A percentile compares a stretch with the other conserved stretches of the same genome.
Conservation (phyloP, 2,329 filamentous ascomycete species). For the Neoarthrinium moseri region DNA sequence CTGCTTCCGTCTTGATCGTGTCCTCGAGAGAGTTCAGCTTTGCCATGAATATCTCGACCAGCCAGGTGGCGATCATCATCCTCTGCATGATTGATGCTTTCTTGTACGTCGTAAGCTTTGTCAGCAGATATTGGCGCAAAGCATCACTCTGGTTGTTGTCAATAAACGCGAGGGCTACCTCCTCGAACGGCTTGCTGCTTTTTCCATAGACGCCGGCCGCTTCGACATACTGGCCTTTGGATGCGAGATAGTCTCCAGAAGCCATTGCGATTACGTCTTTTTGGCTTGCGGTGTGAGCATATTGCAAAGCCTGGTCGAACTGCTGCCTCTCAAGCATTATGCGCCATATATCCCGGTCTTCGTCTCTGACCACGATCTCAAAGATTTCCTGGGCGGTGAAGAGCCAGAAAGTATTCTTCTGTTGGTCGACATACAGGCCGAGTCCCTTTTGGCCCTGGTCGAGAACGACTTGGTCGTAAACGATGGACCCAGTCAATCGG, state of each 20-base stretch:
- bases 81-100: conserved; percentile 88
- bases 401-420: conserved; percentile 97
- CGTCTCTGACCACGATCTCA: conserved; percentile 86
- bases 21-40: conserved; percentile 95
- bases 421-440: conserved; percentile 84
- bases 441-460: conserved; percentile 76
- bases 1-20: conserved; percentile 84
- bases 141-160: conserved; percentile 90
- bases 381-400: conserved; percentile 91
- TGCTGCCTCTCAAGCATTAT: conserved; percentile 85
- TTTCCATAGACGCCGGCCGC: conserved; percentile 89
- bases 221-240: conserved; percentile 78
- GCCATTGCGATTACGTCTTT: conserved; percentile 90
- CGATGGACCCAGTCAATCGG: conserved; percentile 77
- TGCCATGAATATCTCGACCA: conserved; percentile 95
- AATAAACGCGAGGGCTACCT: conserved; percentile 88
- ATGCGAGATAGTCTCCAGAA: conserved; percentile 84
- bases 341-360: conserved; percentile 91
- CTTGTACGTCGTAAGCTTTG: conserved; percentile 79
- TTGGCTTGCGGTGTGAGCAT: conserved; percentile 76
- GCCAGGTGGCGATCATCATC: conserved; percentile 92
- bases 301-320: conserved; percentile 84
- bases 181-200: conserved; percentile 95
- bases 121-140: conserved; percentile 81
- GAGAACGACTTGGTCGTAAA: conserved; percentile 85